phyloP scores from a whole-genome alignment of 345 rosid species.

The Gossypium longicalyx region DNA sequence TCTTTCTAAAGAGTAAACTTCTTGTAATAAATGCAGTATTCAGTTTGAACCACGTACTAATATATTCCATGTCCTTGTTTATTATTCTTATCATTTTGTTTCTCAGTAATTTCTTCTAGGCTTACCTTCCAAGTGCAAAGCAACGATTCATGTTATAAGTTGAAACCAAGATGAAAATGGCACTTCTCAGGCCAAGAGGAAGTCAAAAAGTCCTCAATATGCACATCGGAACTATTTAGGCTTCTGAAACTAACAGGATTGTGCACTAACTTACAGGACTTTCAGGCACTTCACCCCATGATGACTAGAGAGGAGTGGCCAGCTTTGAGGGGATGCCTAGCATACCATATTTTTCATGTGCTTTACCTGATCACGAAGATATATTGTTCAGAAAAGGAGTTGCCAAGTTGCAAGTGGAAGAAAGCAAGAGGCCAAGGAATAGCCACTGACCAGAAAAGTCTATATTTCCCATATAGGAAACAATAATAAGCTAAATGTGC shows the following conservation, averaged over 20 bases:
- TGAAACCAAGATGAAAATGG: not conserved
- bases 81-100: not conserved
- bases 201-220: not conserved
- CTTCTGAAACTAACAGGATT: not conserved
- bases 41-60: not conserved
- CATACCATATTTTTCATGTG: not conserved
- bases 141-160: not conserved
- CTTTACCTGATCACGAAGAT: slow-evolving; percentile 3
- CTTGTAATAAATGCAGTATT: not conserved
- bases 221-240: slow-evolving; percentile 4
- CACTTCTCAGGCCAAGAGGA: not conserved
- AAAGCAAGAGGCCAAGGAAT: not conserved
- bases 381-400: not conserved
- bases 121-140: not conserved
- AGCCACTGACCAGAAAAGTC: not conserved
- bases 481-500: not conserved
- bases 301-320: not conserved
- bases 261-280: slow-evolving; percentile 3
- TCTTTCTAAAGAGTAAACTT: not conserved
- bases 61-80: not conserved
- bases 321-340: not conserved
- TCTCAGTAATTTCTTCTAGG: not conserved
- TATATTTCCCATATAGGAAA: not conserved
- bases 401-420: not conserved
- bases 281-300: not conserved